phyloP scores from a whole-genome alignment of 208 protist species.

The Strigomonas galati region DNA sequence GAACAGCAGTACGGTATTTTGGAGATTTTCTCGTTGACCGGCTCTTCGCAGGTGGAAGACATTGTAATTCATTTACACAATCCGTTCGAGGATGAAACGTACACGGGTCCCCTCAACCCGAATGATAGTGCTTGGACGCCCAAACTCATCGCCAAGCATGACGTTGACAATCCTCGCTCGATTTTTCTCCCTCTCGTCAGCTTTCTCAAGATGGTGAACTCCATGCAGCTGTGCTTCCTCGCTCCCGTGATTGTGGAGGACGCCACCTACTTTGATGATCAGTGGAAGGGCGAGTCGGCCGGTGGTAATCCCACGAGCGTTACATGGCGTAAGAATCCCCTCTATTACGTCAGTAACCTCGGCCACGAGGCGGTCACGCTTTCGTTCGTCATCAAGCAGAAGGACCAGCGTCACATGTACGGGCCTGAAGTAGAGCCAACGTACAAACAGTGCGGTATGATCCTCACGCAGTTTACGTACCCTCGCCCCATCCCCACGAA shows the following conservation, averaged over 20 bases:
- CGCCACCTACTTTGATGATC: slow-evolving; percentile 33
- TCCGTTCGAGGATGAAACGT: slow-evolving; percentile 81
- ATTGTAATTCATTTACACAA: slow-evolving; percentile 71
- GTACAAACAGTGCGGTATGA: slow-evolving; percentile 70
- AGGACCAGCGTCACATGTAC: slow-evolving; percentile 56
- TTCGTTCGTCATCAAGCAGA: slow-evolving; percentile 44
- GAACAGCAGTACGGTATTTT: slow-evolving; percentile 82
- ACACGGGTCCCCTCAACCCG: slow-evolving; percentile 55
- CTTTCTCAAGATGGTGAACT: slow-evolving; percentile 49
- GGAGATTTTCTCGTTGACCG: slow-evolving; percentile 70
- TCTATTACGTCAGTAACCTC: slow-evolving; percentile 66
- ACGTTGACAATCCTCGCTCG: slow-evolving; percentile 38
- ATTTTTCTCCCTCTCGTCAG: slow-evolving; percentile 53
- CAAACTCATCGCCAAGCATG: slow-evolving; percentile 37
- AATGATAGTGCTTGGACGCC: slow-evolving; percentile 46
- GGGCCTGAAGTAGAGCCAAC: slow-evolving; percentile 31
- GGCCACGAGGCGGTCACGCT: slow-evolving; percentile 23
- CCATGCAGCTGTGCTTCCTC: slow-evolving; percentile 60
- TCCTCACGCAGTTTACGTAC: slow-evolving; percentile 45
- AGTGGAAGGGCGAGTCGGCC: slow-evolving; percentile 44
- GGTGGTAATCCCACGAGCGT: slow-evolving; percentile 69
- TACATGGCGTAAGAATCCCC: slow-evolving; percentile 75
- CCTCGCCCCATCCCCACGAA: slow-evolving; percentile 44
- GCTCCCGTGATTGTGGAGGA: slow-evolving; percentile 26
- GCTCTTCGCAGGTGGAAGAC: slow-evolving; percentile 51